Evolutionary conservation across 176 grass and related monocot species (phyloP).

Genomic region (Oryza australiensis): DNA sequence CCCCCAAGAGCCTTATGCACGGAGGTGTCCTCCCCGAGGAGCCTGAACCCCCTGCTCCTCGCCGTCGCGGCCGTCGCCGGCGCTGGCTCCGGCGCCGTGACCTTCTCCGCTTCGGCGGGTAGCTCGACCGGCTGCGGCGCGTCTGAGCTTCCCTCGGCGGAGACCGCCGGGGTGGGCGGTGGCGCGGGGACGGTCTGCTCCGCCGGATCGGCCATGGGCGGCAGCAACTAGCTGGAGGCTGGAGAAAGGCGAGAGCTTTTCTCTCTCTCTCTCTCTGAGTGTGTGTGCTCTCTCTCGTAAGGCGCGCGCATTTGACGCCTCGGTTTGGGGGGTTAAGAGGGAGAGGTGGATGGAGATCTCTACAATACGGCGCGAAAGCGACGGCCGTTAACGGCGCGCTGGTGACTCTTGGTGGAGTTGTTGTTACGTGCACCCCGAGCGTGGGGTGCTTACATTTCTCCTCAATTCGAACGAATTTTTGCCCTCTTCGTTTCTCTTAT

Average conservation of each 20-base stretch:
- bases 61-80: slow-evolving; percentile 4
- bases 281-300: not conserved
- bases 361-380: slow-evolving; percentile 16
- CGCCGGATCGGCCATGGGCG: slow-evolving; percentile 46
- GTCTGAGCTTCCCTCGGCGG: slow-evolving; percentile 27
- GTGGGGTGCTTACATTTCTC: too few relatives aligned
- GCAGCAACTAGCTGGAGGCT: not conserved
- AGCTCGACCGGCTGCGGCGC: slow-evolving; percentile 31
- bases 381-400: not conserved
- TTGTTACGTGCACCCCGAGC: not conserved
- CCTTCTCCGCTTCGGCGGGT: slow-evolving; percentile 38
- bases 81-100: not conserved
- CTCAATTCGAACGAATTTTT: too few relatives aligned
- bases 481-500: too few relatives aligned
- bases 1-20: slow-evolving; percentile 77
- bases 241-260: not conserved
- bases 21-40: slow-evolving; percentile 78
- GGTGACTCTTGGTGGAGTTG: not conserved
- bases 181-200: slow-evolving; percentile 51
- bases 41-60: slow-evolving; percentile 50
- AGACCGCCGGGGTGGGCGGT: slow-evolving; percentile 46
- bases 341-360: slow-evolving; percentile 25
- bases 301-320: slow-evolving; percentile 10
- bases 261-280: not conserved
- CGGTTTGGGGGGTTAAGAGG: not conserved